These are phyloP conservation scores for Raphanus raphanistrum DNA, from an alignment of 345 rosid species.

Conservation along the genomic window DNA sequence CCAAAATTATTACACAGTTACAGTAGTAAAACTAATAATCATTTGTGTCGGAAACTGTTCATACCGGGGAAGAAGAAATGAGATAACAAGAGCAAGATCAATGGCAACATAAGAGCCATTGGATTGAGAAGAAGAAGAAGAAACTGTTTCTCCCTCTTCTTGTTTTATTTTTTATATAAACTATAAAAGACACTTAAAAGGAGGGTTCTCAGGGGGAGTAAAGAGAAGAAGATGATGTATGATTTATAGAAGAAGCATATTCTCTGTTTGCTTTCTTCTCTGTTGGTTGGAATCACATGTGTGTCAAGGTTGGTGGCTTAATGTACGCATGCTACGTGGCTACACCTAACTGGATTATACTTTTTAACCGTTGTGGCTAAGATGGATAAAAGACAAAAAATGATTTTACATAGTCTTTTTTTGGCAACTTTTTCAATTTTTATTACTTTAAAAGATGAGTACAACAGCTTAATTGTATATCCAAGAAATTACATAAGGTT, in stretches of 20 bases:
- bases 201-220: constrained; percentile 28
- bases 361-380: constrained; percentile 32
- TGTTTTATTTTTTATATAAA: neutral
- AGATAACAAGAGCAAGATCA: constrained; percentile 28
- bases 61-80: constrained; percentile 42
- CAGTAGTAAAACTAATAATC: neutral
- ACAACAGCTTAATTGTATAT: too few relatives aligned
- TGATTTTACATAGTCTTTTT: neutral
- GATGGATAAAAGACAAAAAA: neutral
- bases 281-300: constrained; percentile 27
- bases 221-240: constrained; percentile 8
- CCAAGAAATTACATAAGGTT: too few relatives aligned
- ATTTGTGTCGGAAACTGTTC: neutral
- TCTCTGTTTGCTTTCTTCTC: neutral
- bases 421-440: too few relatives aligned
- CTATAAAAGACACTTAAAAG: neutral
- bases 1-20: neutral
- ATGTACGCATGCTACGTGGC: constrained; percentile 14
- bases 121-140: constrained; percentile 21
- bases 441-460: too few relatives aligned
- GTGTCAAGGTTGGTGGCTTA: constrained; percentile 21
- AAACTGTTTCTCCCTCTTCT: constrained; percentile 30
- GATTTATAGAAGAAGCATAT: constrained; percentile 26
- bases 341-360: neutral
- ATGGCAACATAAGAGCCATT: constrained; percentile 46